Conservation (phyloP, 2,329 filamentous ascomycete species). For the Parastagonospora avenae region DNA sequence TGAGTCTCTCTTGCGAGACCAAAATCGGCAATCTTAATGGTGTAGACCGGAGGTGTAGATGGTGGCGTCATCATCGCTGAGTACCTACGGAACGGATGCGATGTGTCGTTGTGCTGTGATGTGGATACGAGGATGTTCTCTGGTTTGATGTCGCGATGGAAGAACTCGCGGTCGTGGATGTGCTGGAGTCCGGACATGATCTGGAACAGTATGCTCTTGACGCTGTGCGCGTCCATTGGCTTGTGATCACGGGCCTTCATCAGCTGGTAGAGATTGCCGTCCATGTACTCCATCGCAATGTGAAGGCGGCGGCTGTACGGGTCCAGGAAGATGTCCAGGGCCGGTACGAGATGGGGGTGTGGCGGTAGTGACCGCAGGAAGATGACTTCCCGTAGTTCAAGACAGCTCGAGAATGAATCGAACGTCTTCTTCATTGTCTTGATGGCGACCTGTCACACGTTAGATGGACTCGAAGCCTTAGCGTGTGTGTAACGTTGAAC, state of each 20-base stretch:
- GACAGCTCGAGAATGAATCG: conserved; percentile 85
- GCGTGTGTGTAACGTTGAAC: conserved; percentile 47
- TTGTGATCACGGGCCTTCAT: conserved; percentile 99
- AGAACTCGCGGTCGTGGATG: conserved; percentile 96
- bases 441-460: conserved; percentile 78
- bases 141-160: conserved; percentile 98
- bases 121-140: conserved; percentile 98
- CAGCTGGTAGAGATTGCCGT: conserved; percentile 96
- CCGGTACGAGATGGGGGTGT: conserved; percentile 93
- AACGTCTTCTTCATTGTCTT: conserved; percentile 99
- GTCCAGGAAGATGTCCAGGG: conserved; percentile 96
- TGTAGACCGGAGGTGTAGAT: conserved; percentile 90
- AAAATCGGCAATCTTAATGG: conserved; percentile 98
- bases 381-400: conserved; percentile 95
- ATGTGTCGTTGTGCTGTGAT: conserved; percentile 79
- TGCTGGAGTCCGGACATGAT: conserved; percentile 96
- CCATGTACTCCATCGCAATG: conserved; percentile 99
- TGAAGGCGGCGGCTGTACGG: conserved; percentile 95
- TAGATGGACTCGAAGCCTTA: conserved; percentile 18
- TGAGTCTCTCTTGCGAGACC: conserved; percentile 96
- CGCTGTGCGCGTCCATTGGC: conserved; percentile 82
- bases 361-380: conserved; percentile 87
- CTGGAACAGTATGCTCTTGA: conserved; percentile 97
- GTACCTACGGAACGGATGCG: conserved; percentile 88
- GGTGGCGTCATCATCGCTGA: conserved; percentile 92